Evolutionary conservation across 2,329 filamentous ascomycete species (phyloP).

Genomic region (Curvularia spicifera): DNA sequence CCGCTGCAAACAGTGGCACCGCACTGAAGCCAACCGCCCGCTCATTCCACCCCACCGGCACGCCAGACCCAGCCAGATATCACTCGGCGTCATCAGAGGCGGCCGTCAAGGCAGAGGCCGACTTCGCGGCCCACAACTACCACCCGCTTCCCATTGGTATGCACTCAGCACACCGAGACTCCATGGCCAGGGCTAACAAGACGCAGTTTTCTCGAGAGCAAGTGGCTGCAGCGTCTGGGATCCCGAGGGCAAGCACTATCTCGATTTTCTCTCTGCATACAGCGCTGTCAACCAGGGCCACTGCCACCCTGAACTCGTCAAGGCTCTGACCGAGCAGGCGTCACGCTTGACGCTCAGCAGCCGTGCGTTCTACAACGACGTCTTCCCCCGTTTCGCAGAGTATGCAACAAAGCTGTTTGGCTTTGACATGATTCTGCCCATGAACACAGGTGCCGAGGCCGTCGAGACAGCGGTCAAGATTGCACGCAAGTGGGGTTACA

Average conservation of each 20-base stretch:
- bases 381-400: slow-evolving; percentile 94
- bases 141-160: slow-evolving; percentile 85
- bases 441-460: slow-evolving; percentile 97
- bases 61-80: slow-evolving; percentile 56
- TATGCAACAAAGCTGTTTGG: slow-evolving; percentile 88
- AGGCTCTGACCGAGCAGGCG: slow-evolving; percentile 87
- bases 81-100: slow-evolving; percentile 79
- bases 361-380: slow-evolving; percentile 96
- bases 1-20: slow-evolving; percentile 30
- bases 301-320: slow-evolving; percentile 94
- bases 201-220: slow-evolving; percentile 72
- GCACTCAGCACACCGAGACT: background rate
- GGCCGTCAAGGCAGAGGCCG: slow-evolving; percentile 81
- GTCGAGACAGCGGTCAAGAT: slow-evolving; percentile 97
- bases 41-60: slow-evolving; percentile 47
- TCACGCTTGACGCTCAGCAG: slow-evolving; percentile 89
- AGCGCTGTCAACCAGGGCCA: slow-evolving; percentile 98
- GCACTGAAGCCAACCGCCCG: slow-evolving; percentile 48
- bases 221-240: slow-evolving; percentile 93
- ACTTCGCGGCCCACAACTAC: slow-evolving; percentile 97
- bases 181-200: slow-evolving; percentile 17
- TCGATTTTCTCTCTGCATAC: slow-evolving; percentile 98
- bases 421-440: slow-evolving; percentile 96
- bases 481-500: slow-evolving; percentile 97
- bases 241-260: slow-evolving; percentile 87